Evolutionary conservation across 352 stramenopile species (phyloP).

Genomic region (Pythium brachiatum): DNA sequence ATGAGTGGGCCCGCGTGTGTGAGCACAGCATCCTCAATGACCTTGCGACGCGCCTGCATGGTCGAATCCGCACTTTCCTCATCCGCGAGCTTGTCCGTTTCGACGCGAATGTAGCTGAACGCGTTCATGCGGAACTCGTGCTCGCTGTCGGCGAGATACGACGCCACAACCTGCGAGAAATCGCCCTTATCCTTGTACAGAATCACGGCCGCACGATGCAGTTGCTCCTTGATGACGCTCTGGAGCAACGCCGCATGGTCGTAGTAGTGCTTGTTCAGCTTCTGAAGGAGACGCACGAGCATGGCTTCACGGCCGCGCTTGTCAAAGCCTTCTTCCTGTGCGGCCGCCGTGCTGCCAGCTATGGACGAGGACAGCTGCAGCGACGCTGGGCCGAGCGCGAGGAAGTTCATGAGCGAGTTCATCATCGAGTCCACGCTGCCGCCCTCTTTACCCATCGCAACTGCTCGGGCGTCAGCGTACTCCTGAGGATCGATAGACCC

Average conservation of each 20-base stretch:
- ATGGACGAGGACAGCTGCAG: slow-evolving; percentile 38
- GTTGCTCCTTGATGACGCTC: slow-evolving; percentile 71
- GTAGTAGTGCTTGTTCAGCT: slow-evolving; percentile 81
- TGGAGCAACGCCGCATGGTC: slow-evolving; percentile 66
- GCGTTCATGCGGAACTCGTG: slow-evolving; percentile 81
- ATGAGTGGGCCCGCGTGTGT: slow-evolving; percentile 78
- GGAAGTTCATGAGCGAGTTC: slow-evolving; percentile 87
- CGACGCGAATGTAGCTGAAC: slow-evolving; percentile 79
- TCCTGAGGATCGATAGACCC: slow-evolving; percentile 80
- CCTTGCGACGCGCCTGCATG: slow-evolving; percentile 46
- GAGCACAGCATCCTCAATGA: slow-evolving; percentile 79
- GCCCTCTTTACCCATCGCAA: slow-evolving; percentile 46
- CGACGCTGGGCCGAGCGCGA: slow-evolving; percentile 71
- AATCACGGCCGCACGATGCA: slow-evolving; percentile 81
- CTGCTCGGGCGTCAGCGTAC: slow-evolving; percentile 68
- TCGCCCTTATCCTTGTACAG: slow-evolving; percentile 80
- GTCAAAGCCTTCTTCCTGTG: slow-evolving; percentile 82
- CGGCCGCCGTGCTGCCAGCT: slow-evolving; percentile 36
- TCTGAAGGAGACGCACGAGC: slow-evolving; percentile 82
- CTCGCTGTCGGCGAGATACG: slow-evolving; percentile 76
- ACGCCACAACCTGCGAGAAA: slow-evolving; percentile 72
- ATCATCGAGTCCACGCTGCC: slow-evolving; percentile 66
- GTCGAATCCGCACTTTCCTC: slow-evolving; percentile 35
- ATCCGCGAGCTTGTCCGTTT: slow-evolving; percentile 44
- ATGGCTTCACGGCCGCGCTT: slow-evolving; percentile 78